Evolutionary conservation across 1,284 basidiomycete genomes (phyloP).

Genomic region (Meira nashicola): DNA sequence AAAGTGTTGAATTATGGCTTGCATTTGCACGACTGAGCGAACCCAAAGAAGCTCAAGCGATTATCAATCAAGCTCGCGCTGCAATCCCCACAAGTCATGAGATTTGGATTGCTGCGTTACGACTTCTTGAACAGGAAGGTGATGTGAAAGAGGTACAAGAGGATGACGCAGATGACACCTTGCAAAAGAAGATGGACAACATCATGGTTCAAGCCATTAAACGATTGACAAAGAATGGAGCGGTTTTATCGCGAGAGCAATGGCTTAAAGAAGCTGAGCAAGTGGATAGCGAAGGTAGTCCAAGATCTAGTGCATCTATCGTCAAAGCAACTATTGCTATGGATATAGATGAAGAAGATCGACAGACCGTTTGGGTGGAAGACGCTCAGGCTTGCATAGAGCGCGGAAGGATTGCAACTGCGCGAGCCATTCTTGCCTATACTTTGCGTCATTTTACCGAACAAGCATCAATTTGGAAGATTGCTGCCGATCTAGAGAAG

Average conservation of each 20-base stretch:
- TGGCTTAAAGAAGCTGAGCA: constrained; percentile 93
- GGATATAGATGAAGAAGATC: constrained; percentile 90
- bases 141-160: constrained; percentile 58
- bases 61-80: constrained; percentile 91
- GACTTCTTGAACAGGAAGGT: constrained; percentile 66
- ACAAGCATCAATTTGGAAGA: constrained; percentile 73
- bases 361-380: constrained; percentile 79
- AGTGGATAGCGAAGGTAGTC: constrained; percentile 79
- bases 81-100: constrained; percentile 92
- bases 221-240: constrained; percentile 74
- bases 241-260: constrained; percentile 83
- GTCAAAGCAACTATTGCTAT: constrained; percentile 85
- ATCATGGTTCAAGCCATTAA: constrained; percentile 79
- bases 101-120: constrained; percentile 95
- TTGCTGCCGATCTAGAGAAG: constrained; percentile 87
- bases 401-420: constrained; percentile 72
- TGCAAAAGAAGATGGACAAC: constrained; percentile 70
- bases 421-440: constrained; percentile 81
- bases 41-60: constrained; percentile 80
- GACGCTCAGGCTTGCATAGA: constrained; percentile 79
- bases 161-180: background rate
- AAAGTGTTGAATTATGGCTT: constrained; percentile 92
- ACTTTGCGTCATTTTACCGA: constrained; percentile 87
- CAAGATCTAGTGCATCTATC: constrained; percentile 85
- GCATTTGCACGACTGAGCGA: constrained; percentile 89